phyloP scores from a whole-genome alignment of 805 yeast species.

The Starmerella powellii region DNA sequence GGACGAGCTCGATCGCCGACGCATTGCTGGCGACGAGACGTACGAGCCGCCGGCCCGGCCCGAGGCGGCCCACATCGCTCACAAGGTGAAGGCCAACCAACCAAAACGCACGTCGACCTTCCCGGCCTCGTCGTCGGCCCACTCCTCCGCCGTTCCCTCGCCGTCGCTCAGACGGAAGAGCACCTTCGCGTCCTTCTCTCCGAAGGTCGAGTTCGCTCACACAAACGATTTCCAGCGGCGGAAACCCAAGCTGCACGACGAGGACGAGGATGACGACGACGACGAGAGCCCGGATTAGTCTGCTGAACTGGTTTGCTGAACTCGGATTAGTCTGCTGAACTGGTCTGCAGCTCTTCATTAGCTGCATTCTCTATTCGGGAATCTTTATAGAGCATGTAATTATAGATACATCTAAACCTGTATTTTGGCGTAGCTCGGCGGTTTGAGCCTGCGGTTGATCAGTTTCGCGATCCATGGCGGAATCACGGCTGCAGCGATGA shows the following conservation, averaged over 20 bases:
- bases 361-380: no score
- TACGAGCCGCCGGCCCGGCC: no score
- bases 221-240: constrained; percentile 17
- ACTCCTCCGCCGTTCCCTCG: background rate
- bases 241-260: constrained; percentile 2
- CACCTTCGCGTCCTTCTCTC: constrained; percentile 1
- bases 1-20: background rate
- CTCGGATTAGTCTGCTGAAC: no score
- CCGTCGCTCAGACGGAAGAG: background rate
- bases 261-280: constrained; percentile 5
- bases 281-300: constrained; percentile 1
- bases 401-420: constrained; percentile 32
- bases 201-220: constrained; percentile 13
- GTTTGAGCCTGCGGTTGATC: constrained; percentile 62
- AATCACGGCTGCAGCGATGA: constrained; percentile 56
- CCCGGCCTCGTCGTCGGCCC: background rate
- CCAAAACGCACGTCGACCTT: background rate
- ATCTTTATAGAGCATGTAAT: no score
- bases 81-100: no score
- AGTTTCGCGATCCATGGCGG: constrained; percentile 86
- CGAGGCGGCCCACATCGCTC: no score
- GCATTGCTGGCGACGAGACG: background rate
- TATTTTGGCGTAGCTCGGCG: constrained; percentile 95
- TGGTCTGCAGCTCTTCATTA: no score
- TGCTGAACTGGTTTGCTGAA: no score